Evolutionary conservation across 208 protist genomes (phyloP), one percentile per base, ranked within the genome.

Genomic region (Phytomonas francai): DNA sequence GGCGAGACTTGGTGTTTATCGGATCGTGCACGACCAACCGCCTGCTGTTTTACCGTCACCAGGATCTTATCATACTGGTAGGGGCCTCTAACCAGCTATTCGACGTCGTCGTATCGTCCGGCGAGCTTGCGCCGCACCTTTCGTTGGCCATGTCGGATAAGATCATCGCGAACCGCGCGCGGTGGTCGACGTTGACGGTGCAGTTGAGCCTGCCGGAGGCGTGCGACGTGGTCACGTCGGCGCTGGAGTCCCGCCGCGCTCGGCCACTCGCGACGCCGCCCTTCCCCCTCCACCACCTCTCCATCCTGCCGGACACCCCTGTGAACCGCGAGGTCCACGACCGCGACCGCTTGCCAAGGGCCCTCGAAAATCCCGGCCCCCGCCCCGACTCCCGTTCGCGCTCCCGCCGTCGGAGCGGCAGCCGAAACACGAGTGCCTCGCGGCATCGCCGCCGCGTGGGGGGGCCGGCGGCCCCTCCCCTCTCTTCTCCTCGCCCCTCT

Each of bases 21-120:
- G 88, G 88, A 33, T 79, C 85, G n/a, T 86, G 81, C 80, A 84
- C 75, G 69, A 57, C 84, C 0, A 77, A 83, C 1, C 79, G 89
- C 9, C 67, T 91, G 0, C 81, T 82, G 66, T 88, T 88, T 49
- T 80, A 82, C 59, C 81, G 80, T n/a, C 70, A 79, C 57, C 62
- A 82, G 61, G 65, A 70, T 49, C 30, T 57, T 28, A 56, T 94
- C 32, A 78, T 76, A 0, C 68, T 94, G 14, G 79, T 81, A 59
- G 77, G 85, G 36, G 73, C 79, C 19, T 62, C 65, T 19, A 74
- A 70, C 22, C 83, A 79, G 59, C 74, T 94, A 22, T 91, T 94
- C 59, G 79, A 91, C 69, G 86, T 88, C 74, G 88, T 84, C 36
- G 78, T 83, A 8, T 36, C 33, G 33, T 36, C 33, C 5, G 33